These are phyloP conservation scores for Caloboletus inedulis DNA, from an alignment of 1,284 basidiomycete species.

Conservation along the genomic window DNA sequence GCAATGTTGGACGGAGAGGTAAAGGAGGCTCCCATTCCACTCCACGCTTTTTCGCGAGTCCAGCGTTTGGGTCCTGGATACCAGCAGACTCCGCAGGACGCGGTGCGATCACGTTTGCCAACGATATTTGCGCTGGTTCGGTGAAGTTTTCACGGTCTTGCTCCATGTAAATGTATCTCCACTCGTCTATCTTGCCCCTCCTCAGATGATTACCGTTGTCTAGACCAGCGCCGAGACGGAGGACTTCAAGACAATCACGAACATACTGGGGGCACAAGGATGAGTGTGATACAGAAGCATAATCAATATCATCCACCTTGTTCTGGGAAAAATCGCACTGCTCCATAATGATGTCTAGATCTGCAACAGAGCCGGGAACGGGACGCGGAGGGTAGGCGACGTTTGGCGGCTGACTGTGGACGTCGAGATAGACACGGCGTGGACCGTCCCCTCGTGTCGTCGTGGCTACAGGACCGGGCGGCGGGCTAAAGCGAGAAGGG, in stretches of 20 bases:
- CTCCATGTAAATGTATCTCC: slow-evolving; percentile 66
- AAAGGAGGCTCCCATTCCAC: slow-evolving; percentile 44
- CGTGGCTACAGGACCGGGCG: slow-evolving; percentile 41
- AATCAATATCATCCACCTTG: slow-evolving; percentile 52
- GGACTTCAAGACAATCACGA: slow-evolving; percentile 72
- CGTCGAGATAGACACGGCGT: slow-evolving; percentile 72
- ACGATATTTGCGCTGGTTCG: slow-evolving; percentile 28
- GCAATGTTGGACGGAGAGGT: slow-evolving; percentile 35
- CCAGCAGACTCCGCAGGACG: slow-evolving; percentile 26
- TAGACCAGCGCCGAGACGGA: slow-evolving; percentile 63
- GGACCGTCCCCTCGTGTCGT: slow-evolving; percentile 67
- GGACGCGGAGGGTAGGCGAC: slow-evolving; percentile 83
- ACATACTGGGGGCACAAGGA: slow-evolving; percentile 52
- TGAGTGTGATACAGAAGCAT: slow-evolving; percentile 9
- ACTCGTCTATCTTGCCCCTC: slow-evolving; percentile 55
- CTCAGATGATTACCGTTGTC: slow-evolving; percentile 59
- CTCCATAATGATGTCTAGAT: slow-evolving; percentile 85
- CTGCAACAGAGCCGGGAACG: slow-evolving; percentile 74
- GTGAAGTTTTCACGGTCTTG: slow-evolving; percentile 43
- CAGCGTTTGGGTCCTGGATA: slow-evolving; percentile 38
- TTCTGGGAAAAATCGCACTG: slow-evolving; percentile 82
- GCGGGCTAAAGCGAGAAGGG: slow-evolving; percentile 45
- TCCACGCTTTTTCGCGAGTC: slow-evolving; percentile 43
- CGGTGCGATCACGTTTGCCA: slow-evolving; percentile 29
- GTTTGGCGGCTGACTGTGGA: slow-evolving; percentile 54